Percentiles rank a stretch among this genome's conserved stretches.
Evolutionary conservation across 2,329 filamentous ascomycete genomes (phyloP).

Genomic region (Fusarium brachygibbosum): DNA sequence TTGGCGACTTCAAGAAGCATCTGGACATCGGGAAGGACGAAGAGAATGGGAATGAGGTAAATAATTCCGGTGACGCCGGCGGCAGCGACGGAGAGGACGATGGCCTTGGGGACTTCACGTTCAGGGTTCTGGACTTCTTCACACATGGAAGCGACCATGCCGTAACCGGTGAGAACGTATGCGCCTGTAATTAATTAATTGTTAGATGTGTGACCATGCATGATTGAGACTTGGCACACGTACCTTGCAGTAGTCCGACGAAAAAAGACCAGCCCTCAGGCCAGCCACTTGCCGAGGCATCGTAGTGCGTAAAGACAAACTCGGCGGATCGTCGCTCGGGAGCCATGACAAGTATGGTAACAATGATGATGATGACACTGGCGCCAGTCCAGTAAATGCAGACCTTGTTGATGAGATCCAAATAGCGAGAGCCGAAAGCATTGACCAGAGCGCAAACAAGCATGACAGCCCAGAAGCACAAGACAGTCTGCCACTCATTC

Average conservation of each 20-base stretch:
- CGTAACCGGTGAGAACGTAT: constrained; percentile 62
- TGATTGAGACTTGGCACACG: constrained; percentile 47
- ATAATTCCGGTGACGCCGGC: constrained; percentile 72
- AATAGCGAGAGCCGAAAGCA: constrained; percentile 68
- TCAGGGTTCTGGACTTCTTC: constrained; percentile 73
- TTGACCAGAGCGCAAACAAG: constrained; percentile 75
- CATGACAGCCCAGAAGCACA: constrained; percentile 79
- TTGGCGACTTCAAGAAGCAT: constrained; percentile 74
- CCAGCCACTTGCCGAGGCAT: constrained; percentile 78
- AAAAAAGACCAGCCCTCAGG: constrained; percentile 73
- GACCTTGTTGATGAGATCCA: constrained; percentile 77
- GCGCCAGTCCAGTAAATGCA: constrained; percentile 80
- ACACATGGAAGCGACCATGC: constrained; percentile 68
- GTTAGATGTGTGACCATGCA: constrained; percentile 16
- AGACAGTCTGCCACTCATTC: constrained; percentile 78
- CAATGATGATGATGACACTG: constrained; percentile 78
- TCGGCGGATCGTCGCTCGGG: constrained; percentile 73
- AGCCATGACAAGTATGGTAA: constrained; percentile 75
- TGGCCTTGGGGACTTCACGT: constrained; percentile 74
- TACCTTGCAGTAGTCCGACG: constrained; percentile 66
- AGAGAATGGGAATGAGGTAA: constrained; percentile 81
- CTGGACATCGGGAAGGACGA: constrained; percentile 78
- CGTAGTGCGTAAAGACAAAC: constrained; percentile 77
- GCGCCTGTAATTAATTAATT: constrained; percentile 48
- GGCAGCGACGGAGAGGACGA: constrained; percentile 75